Evolutionary conservation across 108 stramenopile genomes (phyloP).

Genomic region (Fragilaria crotonensis): DNA sequence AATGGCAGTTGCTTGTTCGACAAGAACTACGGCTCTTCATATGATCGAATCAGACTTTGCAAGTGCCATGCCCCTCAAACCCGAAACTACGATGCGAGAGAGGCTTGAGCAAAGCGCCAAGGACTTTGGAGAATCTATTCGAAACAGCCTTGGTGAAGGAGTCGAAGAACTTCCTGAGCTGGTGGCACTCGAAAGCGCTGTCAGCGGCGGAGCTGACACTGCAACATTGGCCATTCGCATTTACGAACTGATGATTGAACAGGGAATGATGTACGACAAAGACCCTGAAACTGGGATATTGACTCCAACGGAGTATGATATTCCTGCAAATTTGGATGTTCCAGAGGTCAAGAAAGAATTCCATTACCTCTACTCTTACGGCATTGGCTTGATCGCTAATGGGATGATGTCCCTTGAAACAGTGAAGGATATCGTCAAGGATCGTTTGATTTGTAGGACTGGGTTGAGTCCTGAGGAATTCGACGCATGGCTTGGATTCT

Average conservation of each 20-base stretch:
- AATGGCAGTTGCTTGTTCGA: too few species aligned
- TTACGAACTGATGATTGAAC: conserved; percentile 75
- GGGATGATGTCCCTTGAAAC: conserved; percentile 42
- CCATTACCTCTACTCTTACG: conserved; percentile 53
- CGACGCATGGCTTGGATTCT: conserved; percentile 54
- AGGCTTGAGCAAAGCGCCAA: conserved; percentile 44
- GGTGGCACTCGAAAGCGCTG: conserved; percentile 31
- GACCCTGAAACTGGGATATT: conserved; percentile 46
- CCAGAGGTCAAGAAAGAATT: conserved; percentile 66
- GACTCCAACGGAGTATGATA: conserved; percentile 65
- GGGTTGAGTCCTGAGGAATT: conserved; percentile 61
- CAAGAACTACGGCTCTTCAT: too few species aligned
- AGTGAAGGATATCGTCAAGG: conserved; percentile 40
- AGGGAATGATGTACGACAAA: conserved; percentile 61
- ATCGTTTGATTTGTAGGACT: conserved; percentile 59
- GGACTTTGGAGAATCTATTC: conserved; percentile 42
- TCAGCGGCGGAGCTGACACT: conserved; percentile 19
- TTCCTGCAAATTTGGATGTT: conserved; percentile 55
- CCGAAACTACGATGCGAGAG: conserved; percentile 49
- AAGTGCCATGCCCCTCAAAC: conserved; percentile 69
- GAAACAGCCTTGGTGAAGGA: conserved; percentile 36
- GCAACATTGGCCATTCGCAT: conserved; percentile 36
- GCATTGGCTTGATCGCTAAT: conserved; percentile 51
- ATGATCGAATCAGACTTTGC: conserved; percentile 52
- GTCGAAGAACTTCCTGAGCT: conserved; percentile 52